Evolutionary conservation across 75 land plant genomes (phyloP).

Genomic region (Larix kaempferi): DNA sequence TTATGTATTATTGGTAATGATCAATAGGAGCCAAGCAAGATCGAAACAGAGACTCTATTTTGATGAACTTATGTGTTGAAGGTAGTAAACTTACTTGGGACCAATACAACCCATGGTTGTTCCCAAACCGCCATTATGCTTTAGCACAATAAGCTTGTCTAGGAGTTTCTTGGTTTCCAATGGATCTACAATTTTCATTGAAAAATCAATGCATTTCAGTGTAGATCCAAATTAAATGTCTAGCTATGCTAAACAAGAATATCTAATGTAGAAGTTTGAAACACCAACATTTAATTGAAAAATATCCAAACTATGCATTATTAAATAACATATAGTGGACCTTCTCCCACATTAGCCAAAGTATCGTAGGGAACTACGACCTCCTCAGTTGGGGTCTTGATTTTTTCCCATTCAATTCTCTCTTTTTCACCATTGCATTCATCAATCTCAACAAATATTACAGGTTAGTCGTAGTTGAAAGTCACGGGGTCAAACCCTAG

Average conservation of each 20-base stretch:
- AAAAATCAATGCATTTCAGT: neutral
- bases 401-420: constrained; percentile 89
- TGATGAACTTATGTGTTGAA: too few relatives aligned
- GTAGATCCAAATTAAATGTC: neutral
- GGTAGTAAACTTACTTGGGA: constrained; percentile 74
- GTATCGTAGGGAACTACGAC: too few relatives aligned
- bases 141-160: constrained; percentile 92
- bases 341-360: too few relatives aligned
- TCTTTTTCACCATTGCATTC: constrained; percentile 70
- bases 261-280: too few relatives aligned
- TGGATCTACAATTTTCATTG: constrained; percentile 42
- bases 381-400: constrained; percentile 93
- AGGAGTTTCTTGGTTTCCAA: constrained; percentile 54
- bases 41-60: too few relatives aligned
- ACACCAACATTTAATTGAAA: too few relatives aligned
- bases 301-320: too few relatives aligned
- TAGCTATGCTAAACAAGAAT: neutral
- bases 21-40: too few relatives aligned
- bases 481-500: too few relatives aligned
- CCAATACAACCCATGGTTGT: constrained; percentile 99
- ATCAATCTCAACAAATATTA: constrained; percentile 3
- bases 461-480: too few relatives aligned
- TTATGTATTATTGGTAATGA: too few relatives aligned
- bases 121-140: constrained; percentile 97
- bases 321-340: constrained; percentile 21